A percentile compares a stretch with the other conserved stretches of the same genome.
phyloP scores from a whole-genome alignment of 1,139 yeast genomes.

The Protomyces lactucae-debilis region DNA sequence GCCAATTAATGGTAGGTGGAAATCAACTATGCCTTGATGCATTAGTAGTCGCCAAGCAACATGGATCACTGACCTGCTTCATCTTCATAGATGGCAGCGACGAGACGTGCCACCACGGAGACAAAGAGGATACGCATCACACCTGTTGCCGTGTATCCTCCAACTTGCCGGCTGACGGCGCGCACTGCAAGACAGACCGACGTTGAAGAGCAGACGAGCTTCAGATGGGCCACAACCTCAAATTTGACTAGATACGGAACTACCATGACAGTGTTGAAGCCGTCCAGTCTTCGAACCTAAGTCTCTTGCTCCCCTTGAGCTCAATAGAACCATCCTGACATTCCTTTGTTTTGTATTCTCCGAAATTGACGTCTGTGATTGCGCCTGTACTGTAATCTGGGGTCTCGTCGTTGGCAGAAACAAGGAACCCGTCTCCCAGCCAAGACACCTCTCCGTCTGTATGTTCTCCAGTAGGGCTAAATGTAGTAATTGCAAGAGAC shows the following conservation, averaged over 20 bases:
- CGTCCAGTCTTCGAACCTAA: not conserved
- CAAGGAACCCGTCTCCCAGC: not conserved
- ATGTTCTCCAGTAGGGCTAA: too few species aligned
- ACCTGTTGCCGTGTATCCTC: too few species aligned
- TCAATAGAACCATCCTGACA: not conserved
- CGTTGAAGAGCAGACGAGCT: too few species aligned
- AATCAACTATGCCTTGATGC: constrained; percentile 4
- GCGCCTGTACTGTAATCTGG: not conserved
- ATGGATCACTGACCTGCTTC: constrained; percentile 11
- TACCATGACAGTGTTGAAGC: not conserved
- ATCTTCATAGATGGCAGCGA: not conserved
- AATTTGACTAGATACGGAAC: not conserved
- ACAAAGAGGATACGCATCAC: not conserved
- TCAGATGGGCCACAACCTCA: too few species aligned
- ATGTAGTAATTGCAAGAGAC: too few species aligned
- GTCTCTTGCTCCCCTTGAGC: not conserved
- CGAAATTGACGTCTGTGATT: not conserved
- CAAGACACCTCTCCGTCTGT: not conserved
- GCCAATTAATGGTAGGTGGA: constrained; percentile 25
- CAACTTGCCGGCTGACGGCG: too few species aligned
- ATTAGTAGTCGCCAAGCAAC: not conserved
- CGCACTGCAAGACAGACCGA: too few species aligned
- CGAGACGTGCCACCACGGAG: not conserved
- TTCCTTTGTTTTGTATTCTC: not conserved
- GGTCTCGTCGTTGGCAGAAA: not conserved